These are phyloP conservation scores for Zanthoxylum bungeanum DNA, from an alignment of 345 rosid species.

Conservation along the genomic window DNA sequence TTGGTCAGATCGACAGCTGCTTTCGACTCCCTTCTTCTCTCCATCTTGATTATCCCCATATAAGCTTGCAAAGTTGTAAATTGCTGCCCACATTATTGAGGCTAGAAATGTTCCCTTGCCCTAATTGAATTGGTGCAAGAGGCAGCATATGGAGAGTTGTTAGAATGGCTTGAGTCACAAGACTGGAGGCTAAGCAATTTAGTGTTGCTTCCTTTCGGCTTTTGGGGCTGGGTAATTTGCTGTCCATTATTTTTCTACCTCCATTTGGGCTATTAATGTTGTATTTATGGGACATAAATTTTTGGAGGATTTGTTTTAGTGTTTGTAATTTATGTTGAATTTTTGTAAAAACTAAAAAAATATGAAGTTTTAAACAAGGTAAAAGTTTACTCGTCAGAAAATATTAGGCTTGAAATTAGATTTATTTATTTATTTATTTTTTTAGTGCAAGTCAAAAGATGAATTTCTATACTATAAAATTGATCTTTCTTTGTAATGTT, in stretches of 20 bases:
- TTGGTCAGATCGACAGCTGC: conserved; percentile 27
- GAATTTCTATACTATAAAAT: too few species aligned
- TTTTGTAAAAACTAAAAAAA: conserved; percentile 22
- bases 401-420: not conserved
- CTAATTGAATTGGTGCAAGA: conserved; percentile 22
- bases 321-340: conserved; percentile 16
- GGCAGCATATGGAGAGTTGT: conserved; percentile 16
- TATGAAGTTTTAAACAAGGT: conserved; percentile 8
- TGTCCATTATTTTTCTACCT: conserved; percentile 27
- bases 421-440: too few species aligned
- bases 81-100: conserved; percentile 21
- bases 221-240: conserved; percentile 24
- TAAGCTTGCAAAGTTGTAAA: conserved; percentile 34
- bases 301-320: conserved; percentile 24
- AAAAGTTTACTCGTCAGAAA: not conserved
- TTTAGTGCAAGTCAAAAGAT: too few species aligned
- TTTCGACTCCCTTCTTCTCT: conserved; percentile 25
- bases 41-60: conserved; percentile 22
- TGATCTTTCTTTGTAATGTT: too few species aligned
- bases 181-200: conserved; percentile 35
- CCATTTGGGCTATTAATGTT: conserved; percentile 27
- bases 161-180: conserved; percentile 20
- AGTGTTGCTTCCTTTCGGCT: conserved; percentile 32
- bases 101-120: conserved; percentile 17
- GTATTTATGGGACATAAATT: conserved; percentile 15